phyloP scores from a whole-genome alignment of 1,284 basidiomycete species.

The Coriolopsis trogii region DNA sequence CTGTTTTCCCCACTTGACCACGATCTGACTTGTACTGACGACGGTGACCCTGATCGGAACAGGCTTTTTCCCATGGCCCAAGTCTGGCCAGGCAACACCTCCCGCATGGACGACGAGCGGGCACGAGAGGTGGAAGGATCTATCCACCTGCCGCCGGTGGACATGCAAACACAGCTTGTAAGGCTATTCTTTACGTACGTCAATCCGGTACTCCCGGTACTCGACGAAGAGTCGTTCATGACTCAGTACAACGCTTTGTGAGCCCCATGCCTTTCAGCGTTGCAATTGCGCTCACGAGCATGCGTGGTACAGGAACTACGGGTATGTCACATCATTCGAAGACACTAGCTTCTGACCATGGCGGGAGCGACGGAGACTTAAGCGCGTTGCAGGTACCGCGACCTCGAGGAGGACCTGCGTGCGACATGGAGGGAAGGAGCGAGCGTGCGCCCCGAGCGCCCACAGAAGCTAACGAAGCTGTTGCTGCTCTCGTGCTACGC shows the following conservation, averaged over 20 bases:
- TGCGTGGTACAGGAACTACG: slow-evolving; percentile 1
- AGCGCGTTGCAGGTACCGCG: slow-evolving; percentile 3
- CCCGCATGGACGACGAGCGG: neutral
- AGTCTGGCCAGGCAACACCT: slow-evolving; percentile 21
- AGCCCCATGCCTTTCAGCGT: slow-evolving; percentile 23
- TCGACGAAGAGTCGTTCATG: slow-evolving; percentile 74
- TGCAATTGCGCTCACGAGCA: neutral
- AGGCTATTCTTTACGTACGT: slow-evolving; percentile 80
- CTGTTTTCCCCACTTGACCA: neutral
- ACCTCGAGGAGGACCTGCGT: neutral
- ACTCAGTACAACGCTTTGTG: slow-evolving; percentile 64
- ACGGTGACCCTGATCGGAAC: neutral
- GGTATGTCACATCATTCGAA: slow-evolving; percentile 3
- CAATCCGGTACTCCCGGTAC: slow-evolving; percentile 76
- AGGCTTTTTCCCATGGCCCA: slow-evolving; percentile 78
- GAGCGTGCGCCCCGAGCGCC: slow-evolving; percentile 32
- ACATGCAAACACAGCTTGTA: slow-evolving; percentile 69
- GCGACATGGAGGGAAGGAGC: neutral
- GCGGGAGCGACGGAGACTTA: no score
- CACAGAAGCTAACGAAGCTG: slow-evolving; percentile 71
- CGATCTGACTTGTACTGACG: neutral
- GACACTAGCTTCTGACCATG: neutral
- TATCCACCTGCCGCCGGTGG: slow-evolving; percentile 53
- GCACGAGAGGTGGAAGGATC: slow-evolving; percentile 39
- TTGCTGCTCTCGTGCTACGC: slow-evolving; percentile 80